Conservation (phyloP, 116 monocot species). For the Cymodocea nodosa region DNA sequence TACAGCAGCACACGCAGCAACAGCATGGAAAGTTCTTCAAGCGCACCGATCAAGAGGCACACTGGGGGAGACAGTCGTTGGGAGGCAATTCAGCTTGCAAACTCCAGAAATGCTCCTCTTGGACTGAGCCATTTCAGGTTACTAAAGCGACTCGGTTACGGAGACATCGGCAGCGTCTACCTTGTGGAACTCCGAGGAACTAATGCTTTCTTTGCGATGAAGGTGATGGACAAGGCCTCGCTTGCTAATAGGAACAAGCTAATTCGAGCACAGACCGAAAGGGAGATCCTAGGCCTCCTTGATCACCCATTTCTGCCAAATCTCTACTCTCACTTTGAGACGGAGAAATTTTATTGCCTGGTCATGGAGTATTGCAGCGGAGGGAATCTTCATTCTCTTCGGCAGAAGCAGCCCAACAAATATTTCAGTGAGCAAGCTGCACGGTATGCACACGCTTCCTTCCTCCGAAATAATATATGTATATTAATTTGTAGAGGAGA, state of each 20-base stretch:
- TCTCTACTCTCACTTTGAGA: slow-evolving; percentile 32
- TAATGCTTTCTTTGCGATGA: slow-evolving; percentile 39
- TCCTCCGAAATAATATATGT: background rate
- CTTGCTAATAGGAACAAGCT: slow-evolving; percentile 49
- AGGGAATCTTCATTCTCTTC: slow-evolving; percentile 58
- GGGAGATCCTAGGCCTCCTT: slow-evolving; percentile 45
- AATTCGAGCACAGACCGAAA: slow-evolving; percentile 44
- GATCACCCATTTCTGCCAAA: slow-evolving; percentile 61
- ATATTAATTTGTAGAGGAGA: too few relatives aligned
- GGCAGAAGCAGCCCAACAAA: slow-evolving; percentile 56
- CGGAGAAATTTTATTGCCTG: slow-evolving; percentile 41
- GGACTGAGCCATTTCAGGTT: slow-evolving; percentile 42
- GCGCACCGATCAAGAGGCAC: slow-evolving; percentile 22
- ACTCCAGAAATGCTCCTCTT: slow-evolving; percentile 23
- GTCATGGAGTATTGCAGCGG: slow-evolving; percentile 68
- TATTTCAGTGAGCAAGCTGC: slow-evolving; percentile 48
- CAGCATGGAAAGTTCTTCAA: slow-evolving; percentile 11
- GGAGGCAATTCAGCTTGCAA: slow-evolving; percentile 40
- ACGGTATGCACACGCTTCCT: slow-evolving; percentile 4
- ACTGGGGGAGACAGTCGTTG: slow-evolving; percentile 48
- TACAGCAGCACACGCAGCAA: slow-evolving; percentile 11
- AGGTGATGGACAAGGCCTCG: slow-evolving; percentile 60
- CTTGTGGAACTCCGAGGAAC: slow-evolving; percentile 48
- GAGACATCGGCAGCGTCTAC: slow-evolving; percentile 63
- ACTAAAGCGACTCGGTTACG: slow-evolving; percentile 49